Conservation (phyloP, 345 rosid genomes). For the Cochlearia excelsa region DNA sequence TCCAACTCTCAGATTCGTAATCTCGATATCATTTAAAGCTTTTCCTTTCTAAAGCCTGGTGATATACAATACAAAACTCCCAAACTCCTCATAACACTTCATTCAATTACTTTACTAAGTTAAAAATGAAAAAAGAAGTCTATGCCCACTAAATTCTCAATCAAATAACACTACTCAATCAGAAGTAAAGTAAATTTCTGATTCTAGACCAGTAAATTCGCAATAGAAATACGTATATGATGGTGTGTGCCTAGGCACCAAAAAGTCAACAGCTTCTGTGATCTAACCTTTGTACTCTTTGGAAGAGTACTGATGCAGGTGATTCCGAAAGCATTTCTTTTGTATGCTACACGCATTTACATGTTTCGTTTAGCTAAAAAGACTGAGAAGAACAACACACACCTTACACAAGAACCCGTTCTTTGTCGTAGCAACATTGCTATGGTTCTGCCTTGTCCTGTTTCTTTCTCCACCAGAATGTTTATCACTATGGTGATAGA, state of each 20-base stretch:
- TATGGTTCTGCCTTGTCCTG: slow-evolving; percentile 32
- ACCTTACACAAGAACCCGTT: slow-evolving; percentile 43
- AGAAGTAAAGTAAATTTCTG: neutral
- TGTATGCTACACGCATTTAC: slow-evolving; percentile 2
- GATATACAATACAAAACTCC: neutral
- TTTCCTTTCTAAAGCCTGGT: slow-evolving; percentile 41
- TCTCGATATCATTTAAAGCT: slow-evolving; percentile 41
- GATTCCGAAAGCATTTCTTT: neutral
- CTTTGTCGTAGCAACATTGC: slow-evolving; percentile 32
- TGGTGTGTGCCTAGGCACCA: too few species aligned
- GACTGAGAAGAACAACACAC: slow-evolving; percentile 25
- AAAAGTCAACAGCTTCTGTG: too few species aligned
- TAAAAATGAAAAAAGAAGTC: neutral
- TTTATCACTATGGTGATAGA: slow-evolving; percentile 37
- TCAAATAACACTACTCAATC: neutral
- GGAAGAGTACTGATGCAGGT: neutral
- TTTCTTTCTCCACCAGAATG: slow-evolving; percentile 21
- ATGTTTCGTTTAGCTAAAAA: neutral
- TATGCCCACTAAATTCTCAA: neutral
- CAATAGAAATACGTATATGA: too few species aligned
- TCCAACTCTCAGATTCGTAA: neutral
- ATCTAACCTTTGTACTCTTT: too few species aligned
- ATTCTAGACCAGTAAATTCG: too few species aligned
- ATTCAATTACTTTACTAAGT: neutral
- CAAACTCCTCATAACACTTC: neutral